These are phyloP conservation scores for Pythium chondricola DNA, from an alignment of 352 stramenopile genomes.

Conservation along the genomic window DNA sequence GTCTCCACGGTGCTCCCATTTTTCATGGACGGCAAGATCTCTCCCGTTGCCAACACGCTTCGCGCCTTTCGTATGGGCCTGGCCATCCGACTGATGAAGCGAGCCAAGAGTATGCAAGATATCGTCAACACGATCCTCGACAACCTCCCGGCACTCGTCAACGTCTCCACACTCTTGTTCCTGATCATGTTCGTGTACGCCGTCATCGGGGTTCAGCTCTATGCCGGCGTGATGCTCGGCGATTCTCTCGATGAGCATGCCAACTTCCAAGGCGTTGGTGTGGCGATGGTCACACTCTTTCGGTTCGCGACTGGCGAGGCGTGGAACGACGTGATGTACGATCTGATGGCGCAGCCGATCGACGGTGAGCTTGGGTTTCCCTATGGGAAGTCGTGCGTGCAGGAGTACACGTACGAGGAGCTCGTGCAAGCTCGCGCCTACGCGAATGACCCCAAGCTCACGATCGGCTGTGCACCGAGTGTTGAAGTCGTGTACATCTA, in stretches of 20 bases:
- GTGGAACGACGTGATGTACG: conserved; percentile 81
- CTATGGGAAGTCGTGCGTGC: conserved; percentile 31
- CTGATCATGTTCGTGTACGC: conserved; percentile 78
- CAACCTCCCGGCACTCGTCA: conserved; percentile 67
- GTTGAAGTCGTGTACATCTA: conserved; percentile 47
- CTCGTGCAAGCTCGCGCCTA: conserved; percentile 21
- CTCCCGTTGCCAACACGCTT: conserved; percentile 45
- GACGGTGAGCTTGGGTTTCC: conserved; percentile 16
- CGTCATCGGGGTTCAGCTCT: conserved; percentile 73
- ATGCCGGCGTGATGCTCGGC: conserved; percentile 44
- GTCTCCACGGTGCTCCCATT: conserved; percentile 34
- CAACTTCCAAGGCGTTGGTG: conserved; percentile 58
- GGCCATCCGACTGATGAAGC: conserved; percentile 38
- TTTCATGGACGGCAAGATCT: conserved; percentile 33
- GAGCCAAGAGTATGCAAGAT: conserved; percentile 45
- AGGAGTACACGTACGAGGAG: conserved; percentile 28
- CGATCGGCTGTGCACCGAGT: conserved; percentile 33
- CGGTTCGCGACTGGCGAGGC: conserved; percentile 61
- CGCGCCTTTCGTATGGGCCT: conserved; percentile 60
- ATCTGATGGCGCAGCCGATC: conserved; percentile 38
- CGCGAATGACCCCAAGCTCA: conserved; percentile 21
- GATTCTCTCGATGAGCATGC: conserved; percentile 45
- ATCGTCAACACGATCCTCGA: conserved; percentile 68
- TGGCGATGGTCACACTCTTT: conserved; percentile 59
- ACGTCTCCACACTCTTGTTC: conserved; percentile 61